Evolutionary conservation across 768 basidiomycete species (phyloP).

Genomic region (Tremella mesenterica): DNA sequence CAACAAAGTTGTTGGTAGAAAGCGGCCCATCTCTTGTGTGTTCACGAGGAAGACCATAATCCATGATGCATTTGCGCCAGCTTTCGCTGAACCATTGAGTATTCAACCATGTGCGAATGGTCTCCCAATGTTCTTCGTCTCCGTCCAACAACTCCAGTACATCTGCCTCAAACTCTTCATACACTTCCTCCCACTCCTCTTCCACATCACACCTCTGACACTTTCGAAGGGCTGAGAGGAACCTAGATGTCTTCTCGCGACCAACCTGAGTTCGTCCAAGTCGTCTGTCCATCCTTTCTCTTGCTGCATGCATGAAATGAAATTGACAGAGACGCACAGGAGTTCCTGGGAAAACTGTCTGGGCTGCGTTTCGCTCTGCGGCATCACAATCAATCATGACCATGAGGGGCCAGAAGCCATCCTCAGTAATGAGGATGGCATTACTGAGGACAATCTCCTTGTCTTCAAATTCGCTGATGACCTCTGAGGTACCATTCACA

Average conservation of each 20-base stretch:
- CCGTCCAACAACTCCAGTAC: not conserved
- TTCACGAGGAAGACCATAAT: constrained; percentile 1
- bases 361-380: constrained; percentile 2
- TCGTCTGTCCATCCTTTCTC: too few species aligned
- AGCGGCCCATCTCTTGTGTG: constrained; percentile 5
- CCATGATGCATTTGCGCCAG: constrained; percentile 1
- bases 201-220: constrained; percentile 1
- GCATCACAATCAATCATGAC: constrained; percentile 9
- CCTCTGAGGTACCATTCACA: not conserved
- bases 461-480: not conserved
- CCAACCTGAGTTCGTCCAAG: not conserved
- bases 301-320: constrained; percentile 7
- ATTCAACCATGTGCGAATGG: not conserved
- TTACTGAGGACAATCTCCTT: too few species aligned
- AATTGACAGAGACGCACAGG: constrained; percentile 6
- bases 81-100: constrained; percentile 1
- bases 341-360: not conserved
- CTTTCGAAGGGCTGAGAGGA: not conserved
- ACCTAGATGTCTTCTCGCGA: not conserved
- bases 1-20: constrained; percentile 6
- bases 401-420: not conserved
- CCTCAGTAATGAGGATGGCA: not conserved
- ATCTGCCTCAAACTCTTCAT: not conserved
- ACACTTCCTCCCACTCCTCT: not conserved
- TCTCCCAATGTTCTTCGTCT: not conserved